Evolutionary conservation across 116 monocot species (phyloP), one percentile per base, ranked within the genome.

Genomic region (Papilionanthe hybrid): DNA sequence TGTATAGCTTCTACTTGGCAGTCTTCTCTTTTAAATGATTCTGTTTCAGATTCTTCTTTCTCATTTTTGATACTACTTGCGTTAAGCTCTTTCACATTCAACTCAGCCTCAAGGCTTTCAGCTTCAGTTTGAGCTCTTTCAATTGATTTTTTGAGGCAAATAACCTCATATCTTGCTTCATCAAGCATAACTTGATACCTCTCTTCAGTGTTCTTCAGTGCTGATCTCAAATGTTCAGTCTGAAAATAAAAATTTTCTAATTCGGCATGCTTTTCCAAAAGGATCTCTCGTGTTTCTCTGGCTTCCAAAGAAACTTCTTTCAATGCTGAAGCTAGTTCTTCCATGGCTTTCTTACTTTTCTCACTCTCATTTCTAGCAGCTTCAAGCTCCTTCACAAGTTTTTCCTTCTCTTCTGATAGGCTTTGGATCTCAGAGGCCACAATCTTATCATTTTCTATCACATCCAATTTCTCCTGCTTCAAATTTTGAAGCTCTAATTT

Each of bases 301-400:
- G 88, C 88, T 75, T 96, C 88, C 0, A 72, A 29, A 71, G 95
- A 91, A 28, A 88, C 89, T 56, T 92, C 91, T 32, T 89, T 91
- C 79, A 93, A 67, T 23, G 93, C 92, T 23, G 91, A 89, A 82
- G 92, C 87, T 69, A 92, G 76, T 72, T 83, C 89, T 75, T 87
- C 89, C 89, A 92, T 89, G 25, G 86, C 86, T 76, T 86, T 86
- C 82, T 82, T 88, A 45, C 44, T 45, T n/a, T 78, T 91, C 68
- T 91, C 88, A 45, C 15, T 53, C 53, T 53, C 53, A 53, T 53
- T 15, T 17, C 13, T 53, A 15, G 53, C 53, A 4, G 13, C 17
- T 53, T 53, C 53, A 53, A 53, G 53, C 15, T 53, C 53, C 53
- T 17, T 53, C 53, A 53, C 17, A 53, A 53, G 53, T 17, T 17